Evolutionary conservation across 108 stramenopile genomes (phyloP).

Genomic region (Ochromonas danica): DNA sequence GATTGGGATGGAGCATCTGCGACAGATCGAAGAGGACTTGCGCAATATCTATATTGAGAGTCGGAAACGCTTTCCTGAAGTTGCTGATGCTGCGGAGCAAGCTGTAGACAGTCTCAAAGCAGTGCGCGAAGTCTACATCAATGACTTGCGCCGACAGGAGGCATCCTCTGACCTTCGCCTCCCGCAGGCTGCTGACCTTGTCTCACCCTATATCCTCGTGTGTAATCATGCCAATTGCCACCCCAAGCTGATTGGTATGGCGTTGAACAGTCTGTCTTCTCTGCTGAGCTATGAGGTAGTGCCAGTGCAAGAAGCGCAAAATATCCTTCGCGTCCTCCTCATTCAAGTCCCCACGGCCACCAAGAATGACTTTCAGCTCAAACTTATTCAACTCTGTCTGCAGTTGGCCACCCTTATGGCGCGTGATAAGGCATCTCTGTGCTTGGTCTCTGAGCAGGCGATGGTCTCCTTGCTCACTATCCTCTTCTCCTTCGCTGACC

Average conservation of each 20-base stretch:
- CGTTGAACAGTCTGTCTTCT: background rate
- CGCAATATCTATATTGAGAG: background rate
- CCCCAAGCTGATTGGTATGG: slow-evolving; percentile 3
- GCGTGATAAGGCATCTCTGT: too few relatives aligned
- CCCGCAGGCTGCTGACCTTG: background rate
- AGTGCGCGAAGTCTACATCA: background rate
- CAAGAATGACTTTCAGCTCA: background rate
- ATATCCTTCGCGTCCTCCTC: slow-evolving; percentile 20
- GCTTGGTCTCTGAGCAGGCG: too few relatives aligned
- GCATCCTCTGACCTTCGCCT: background rate
- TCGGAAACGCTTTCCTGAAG: background rate
- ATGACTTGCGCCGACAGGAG: background rate
- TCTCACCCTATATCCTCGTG: background rate
- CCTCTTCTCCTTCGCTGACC: background rate
- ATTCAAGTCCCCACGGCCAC: background rate
- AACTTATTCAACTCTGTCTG: background rate
- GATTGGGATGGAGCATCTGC: slow-evolving; percentile 7
- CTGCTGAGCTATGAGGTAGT: slow-evolving; percentile 26
- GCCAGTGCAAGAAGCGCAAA: background rate
- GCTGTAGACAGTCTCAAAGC: background rate
- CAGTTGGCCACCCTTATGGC: background rate
- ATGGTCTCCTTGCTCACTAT: background rate
- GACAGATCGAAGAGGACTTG: slow-evolving; percentile 10
- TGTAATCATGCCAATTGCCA: background rate
- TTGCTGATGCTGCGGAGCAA: background rate